Base-by-base conservation (phyloP, 441 rosid genomes). In the Theobroma grandiflorum region DNA sequence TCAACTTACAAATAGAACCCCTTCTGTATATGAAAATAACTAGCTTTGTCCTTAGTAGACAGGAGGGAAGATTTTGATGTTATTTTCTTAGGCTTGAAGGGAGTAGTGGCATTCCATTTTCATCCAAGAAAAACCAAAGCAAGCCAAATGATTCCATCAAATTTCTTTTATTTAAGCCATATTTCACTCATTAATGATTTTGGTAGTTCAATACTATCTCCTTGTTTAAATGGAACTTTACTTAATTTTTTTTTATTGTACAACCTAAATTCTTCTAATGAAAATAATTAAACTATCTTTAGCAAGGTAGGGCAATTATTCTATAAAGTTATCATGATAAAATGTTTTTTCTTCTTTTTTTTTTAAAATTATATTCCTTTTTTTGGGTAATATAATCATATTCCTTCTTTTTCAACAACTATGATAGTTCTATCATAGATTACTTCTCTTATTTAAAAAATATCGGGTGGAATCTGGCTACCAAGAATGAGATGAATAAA, bases 1-100 rank as follows among this genome's bases (percentile, higher is more conserved):
- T 45, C 49, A 45, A 45, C 10, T 45, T 45, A 45, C 7, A 45
- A 7, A 42, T 42, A 8, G 11, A 22, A 59, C 15, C 37, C 37
- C n/a, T 6, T 26, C 11, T 10, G 9, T 18, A 18, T 58, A 58
- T n/a, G 33, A 66, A 66, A 66, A 42, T 40, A 26, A 66, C 71
- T 40, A 40, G 31, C 31, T 66, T 66, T 66, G 7, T 66, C 50
- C 71, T 66, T 40, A 7, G 0, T 0, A 58, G 14, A 58, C 35
- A 8, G 31, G 38, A 62, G 37, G 49, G 0, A 66, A n/a, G 4
- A 8, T 42, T 37, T 3, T n/a, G 31, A 69, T n/a, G 38, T 20
- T 43, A 43, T 4, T 69, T 69, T 69, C 55, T 69, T 69, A 45
- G 6, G 57, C 15, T 55, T 69, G 22, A 14, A 69, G 50, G 73